Evolutionary conservation across 352 stramenopile species (phyloP), one percentile per base, ranked within the genome.

Genomic region (Pythium coloratum): DNA sequence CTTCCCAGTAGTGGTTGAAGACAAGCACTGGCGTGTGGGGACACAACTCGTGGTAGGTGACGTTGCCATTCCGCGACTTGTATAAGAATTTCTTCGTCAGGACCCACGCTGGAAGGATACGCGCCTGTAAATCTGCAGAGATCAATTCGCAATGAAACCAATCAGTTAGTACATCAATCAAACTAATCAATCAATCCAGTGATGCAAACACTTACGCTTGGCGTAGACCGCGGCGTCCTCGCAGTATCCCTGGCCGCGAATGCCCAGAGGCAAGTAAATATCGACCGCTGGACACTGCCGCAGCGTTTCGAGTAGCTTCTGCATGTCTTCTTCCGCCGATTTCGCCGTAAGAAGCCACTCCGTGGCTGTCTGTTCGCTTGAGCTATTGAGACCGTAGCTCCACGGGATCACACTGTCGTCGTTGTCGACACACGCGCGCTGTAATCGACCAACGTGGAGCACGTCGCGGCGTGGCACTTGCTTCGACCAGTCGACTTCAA

Each of bases 191-290:
- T 44, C 20, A 10, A 50, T 53, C 13, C 13, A 26, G 16, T 51
- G 47, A 5, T 24, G 13, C n/a, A 59, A 73, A 64, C 6, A 78
- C 60, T 2, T 46, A 89, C 81, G 84, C 58, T 88, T 88, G 32
- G 72, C 67, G 59, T 90, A 91, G 3, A 67, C 79, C 26, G 77
- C 71, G 1, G 69, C 77, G 65, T 91, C 82, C 67, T 91, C 82
- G 66, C 82, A 91, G 59, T 91, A 91, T 33, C 80, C 79, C 32
- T 86, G 71, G 28, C 71, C 76, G 33, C 79, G 66, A 28, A 86
- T 67, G 0, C 66, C 63, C 0, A 61, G 66, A 0, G 81, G 80
- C 4, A 88, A 34, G 70, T 83, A 90, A 26, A 90, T 60, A 55
- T 92, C 83, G 44, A 91, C 57, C 24, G 87, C 79, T 1, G 80